phyloP scores from a whole-genome alignment of 805 yeast genomes.

The Starmerella sp. region DNA sequence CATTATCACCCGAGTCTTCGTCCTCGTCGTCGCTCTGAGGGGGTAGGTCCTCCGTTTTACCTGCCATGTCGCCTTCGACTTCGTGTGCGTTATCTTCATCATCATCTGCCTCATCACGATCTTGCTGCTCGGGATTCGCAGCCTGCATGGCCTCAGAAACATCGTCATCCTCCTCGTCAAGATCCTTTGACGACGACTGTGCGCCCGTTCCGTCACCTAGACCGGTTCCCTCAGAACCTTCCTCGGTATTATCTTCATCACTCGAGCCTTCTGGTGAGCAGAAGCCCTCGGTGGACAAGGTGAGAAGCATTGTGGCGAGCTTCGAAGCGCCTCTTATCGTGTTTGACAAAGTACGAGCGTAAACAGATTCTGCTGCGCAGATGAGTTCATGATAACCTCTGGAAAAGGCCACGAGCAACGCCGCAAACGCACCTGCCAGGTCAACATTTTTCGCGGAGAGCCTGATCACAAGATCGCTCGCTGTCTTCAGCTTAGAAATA shows the following conservation, averaged over 20 bases:
- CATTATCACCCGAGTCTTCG: constrained; percentile 43
- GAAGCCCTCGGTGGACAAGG: constrained; percentile 69
- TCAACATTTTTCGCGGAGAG: constrained; percentile 24
- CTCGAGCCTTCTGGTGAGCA: constrained; percentile 73
- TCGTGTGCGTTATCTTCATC: constrained; percentile 82
- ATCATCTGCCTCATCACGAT: constrained; percentile 36
- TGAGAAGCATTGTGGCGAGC: constrained; percentile 44
- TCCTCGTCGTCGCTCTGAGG: constrained; percentile 44
- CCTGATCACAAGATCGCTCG: constrained; percentile 30
- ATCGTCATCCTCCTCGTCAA: constrained; percentile 86
- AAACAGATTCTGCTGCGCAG: constrained; percentile 34
- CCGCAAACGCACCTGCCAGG: constrained; percentile 28
- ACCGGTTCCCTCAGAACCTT: constrained; percentile 78
- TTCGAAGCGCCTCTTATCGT: constrained; percentile 52
- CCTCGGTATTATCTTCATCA: constrained; percentile 40
- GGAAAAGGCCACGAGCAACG: constrained; percentile 53
- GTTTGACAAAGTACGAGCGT: constrained; percentile 40
- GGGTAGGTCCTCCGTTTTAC: constrained; percentile 70
- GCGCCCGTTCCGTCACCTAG: constrained; percentile 91
- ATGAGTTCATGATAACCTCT: constrained; percentile 47
- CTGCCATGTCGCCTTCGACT: constrained; percentile 96
- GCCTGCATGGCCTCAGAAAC: constrained; percentile 61
- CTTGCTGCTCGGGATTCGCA: constrained; percentile 52
- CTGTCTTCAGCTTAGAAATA: constrained; percentile 22
- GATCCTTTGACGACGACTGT: constrained; percentile 56